Evolutionary conservation across 78 protist species (phyloP).

Genomic region (Capsaspora owczarzaki): DNA sequence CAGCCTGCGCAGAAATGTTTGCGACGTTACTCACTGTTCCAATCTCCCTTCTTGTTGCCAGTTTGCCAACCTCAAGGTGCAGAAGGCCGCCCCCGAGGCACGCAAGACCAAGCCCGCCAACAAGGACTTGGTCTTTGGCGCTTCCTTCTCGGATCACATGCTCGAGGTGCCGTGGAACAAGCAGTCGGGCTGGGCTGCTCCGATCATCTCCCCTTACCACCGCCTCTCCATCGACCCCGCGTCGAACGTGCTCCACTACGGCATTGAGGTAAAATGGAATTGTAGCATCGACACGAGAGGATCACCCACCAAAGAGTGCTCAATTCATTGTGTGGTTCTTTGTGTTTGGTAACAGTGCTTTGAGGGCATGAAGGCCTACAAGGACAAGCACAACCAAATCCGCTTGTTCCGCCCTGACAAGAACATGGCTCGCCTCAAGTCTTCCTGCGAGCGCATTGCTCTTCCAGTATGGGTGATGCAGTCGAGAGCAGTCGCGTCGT

Average conservation of each 20-base stretch:
- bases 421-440: conserved; percentile 78
- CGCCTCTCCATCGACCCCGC: conserved; percentile 76
- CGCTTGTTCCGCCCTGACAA: conserved; percentile 84
- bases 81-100: too few species aligned
- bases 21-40: too few species aligned
- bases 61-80: too few species aligned
- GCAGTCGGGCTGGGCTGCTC: conserved; percentile 73
- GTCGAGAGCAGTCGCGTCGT: background rate
- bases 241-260: conserved; percentile 83
- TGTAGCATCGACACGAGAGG: too few species aligned
- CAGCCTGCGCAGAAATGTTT: too few species aligned
- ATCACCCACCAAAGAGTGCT: background rate
- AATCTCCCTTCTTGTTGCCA: too few species aligned
- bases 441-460: conserved; percentile 66
- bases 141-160: conserved; percentile 84
- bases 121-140: conserved; percentile 76
- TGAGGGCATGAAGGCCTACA: conserved; percentile 97
- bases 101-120: conserved; percentile 2
- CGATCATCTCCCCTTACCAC: conserved; percentile 72
- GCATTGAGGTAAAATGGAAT: conserved; percentile 58
- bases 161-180: conserved; percentile 68
- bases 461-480: conserved; percentile 64
- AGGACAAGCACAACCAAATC: conserved; percentile 20
- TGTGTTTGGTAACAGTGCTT: conserved; percentile 58
- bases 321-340: too few species aligned